A percentile compares a stretch with the other conserved stretches of the same genome.
Evolutionary conservation across 2,329 filamentous ascomycete species (phyloP).

Genomic region (Ampelomyces quisqualis): DNA sequence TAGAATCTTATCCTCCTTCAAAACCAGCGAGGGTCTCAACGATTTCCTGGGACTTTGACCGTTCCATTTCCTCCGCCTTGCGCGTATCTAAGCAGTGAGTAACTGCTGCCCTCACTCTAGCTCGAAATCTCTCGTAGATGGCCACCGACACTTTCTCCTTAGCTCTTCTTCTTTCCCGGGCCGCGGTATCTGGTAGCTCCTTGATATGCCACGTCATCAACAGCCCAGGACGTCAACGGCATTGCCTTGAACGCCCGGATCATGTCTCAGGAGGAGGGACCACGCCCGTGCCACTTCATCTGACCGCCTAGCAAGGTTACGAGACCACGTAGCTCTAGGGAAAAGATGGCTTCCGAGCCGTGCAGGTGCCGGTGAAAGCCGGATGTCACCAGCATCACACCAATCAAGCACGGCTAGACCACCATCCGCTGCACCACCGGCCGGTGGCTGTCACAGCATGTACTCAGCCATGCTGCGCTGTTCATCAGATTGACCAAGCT

Average conservation of each 20-base stretch:
- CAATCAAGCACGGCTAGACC: constrained; percentile 5
- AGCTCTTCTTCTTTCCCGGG: neutral
- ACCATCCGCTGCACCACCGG: neutral
- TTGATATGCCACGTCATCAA: constrained; percentile 3
- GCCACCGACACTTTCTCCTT: neutral
- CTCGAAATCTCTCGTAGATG: constrained; percentile 3
- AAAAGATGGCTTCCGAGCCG: constrained; percentile 5
- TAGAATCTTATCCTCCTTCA: neutral
- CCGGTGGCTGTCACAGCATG: neutral
- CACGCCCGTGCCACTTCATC: constrained; percentile 1
- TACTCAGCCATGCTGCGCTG: constrained; percentile 6
- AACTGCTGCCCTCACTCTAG: neutral
- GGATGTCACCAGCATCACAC: constrained; percentile 4
- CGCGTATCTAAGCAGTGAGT: constrained; percentile 1
- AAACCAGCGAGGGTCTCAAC: neutral
- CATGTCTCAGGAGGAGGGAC: constrained; percentile 9
- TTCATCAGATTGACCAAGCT: constrained; percentile 7
- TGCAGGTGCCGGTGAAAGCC: constrained; percentile 2
- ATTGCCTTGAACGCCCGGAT: constrained; percentile 2
- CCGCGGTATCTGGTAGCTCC: neutral
- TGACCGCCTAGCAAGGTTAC: constrained; percentile 1
- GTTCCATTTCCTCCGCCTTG: neutral
- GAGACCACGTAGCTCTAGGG: constrained; percentile 4
- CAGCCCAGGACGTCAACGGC: neutral
- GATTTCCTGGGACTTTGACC: neutral